These are phyloP conservation scores for Aspergillus steynii DNA, from an alignment of 495 filamentous ascomycete species.

Conservation along the genomic window DNA sequence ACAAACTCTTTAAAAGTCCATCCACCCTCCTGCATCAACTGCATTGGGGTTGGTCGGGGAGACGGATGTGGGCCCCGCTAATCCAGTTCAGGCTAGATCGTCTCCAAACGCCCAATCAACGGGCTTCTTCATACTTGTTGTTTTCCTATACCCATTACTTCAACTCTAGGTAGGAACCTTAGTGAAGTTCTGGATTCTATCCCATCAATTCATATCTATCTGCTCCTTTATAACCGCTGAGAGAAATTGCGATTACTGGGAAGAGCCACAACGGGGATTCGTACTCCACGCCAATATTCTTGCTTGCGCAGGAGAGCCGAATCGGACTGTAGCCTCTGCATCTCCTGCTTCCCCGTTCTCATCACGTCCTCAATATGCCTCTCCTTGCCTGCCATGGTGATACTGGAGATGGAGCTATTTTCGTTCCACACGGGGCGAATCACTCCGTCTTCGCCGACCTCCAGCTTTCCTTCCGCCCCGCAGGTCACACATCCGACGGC, in stretches of 20 bases:
- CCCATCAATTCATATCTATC: no score
- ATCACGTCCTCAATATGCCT: slow-evolving; percentile 1
- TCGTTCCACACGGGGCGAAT: slow-evolving; percentile 1
- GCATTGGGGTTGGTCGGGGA: no score
- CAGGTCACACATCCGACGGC: slow-evolving; percentile 3
- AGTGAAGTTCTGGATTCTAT: no score
- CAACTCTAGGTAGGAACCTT: no score
- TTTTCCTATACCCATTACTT: no score
- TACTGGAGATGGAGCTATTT: not conserved
- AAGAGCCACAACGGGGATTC: not conserved
- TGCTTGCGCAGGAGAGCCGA: not conserved
- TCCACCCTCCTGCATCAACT: no score
- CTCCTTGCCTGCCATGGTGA: slow-evolving; percentile 5
- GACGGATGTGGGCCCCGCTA: no score
- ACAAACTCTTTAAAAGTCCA: no score
- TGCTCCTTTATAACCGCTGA: not conserved
- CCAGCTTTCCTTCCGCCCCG: slow-evolving; percentile 2
- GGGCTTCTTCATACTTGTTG: no score
- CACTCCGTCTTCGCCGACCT: not conserved
- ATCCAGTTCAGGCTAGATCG: no score
- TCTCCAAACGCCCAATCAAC: no score
- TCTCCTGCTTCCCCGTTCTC: not conserved
- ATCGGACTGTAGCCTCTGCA: not conserved
- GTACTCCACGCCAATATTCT: not conserved
- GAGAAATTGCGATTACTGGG: not conserved